A percentile compares a stretch with the other conserved stretches of the same genome.
These are phyloP conservation scores for Acanthamoeba healyi DNA, from an alignment of 208 protist genomes.

Conservation along the genomic window DNA sequence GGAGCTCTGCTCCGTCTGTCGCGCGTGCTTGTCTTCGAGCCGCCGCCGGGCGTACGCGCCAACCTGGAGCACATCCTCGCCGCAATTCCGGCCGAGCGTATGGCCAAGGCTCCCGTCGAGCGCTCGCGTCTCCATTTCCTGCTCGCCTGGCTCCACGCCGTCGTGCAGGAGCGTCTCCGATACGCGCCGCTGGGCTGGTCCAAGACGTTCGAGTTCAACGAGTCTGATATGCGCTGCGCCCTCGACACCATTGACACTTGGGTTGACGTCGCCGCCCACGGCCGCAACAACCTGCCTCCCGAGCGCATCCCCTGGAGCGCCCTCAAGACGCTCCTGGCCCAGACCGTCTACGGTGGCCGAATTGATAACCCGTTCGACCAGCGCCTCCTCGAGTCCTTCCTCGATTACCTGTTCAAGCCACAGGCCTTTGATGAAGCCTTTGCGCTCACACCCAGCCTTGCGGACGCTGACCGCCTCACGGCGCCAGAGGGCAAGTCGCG, in stretches of 20 bases:
- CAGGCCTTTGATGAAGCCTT: constrained; percentile 90
- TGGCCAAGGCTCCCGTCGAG: constrained; percentile 88
- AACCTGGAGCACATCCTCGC: constrained; percentile 94
- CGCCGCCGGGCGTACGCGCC: constrained; percentile 96
- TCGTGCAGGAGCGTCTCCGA: constrained; percentile 96
- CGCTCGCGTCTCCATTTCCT: constrained; percentile 97
- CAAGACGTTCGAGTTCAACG: constrained; percentile 98
- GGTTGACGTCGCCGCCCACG: constrained; percentile 87
- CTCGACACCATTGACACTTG: constrained; percentile 95
- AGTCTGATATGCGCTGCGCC: constrained; percentile 96
- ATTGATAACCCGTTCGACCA: constrained; percentile 98
- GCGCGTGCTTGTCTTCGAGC: constrained; percentile 96
- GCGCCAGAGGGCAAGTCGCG: constrained; percentile 86
- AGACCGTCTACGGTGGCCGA: constrained; percentile 97
- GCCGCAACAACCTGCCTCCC: constrained; percentile 86
- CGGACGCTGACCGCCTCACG: constrained; percentile 44
- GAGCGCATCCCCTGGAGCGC: constrained; percentile 96
- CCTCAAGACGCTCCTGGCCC: constrained; percentile 94
- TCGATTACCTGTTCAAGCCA: constrained; percentile 91
- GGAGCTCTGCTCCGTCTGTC: constrained; percentile 87
- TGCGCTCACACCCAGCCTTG: constrained; percentile 77
- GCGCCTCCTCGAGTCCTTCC: constrained; percentile 94
- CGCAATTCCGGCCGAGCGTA: constrained; percentile 76
- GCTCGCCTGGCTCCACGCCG: constrained; percentile 95
- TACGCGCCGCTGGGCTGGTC: constrained; percentile 98